Base-by-base conservation (phyloP, 495 filamentous ascomycete species). In the Tuber aestivum region DNA sequence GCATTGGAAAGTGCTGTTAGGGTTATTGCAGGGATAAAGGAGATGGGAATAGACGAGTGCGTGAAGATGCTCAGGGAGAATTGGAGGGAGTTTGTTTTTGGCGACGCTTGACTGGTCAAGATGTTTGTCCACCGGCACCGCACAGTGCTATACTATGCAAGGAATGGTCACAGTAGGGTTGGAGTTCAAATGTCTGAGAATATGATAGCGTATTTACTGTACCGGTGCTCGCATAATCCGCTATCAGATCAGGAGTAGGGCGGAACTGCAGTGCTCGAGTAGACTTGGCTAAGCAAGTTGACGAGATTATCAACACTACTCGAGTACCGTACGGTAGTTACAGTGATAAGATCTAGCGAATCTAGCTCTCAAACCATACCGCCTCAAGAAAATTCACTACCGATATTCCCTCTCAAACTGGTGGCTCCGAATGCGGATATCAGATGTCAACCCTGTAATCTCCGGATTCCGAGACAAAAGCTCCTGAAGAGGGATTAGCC, bases 41-140 rank as follows among this genome's bases (percentile, higher is more conserved):
- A 89, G 21, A 97, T 95, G 94, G 83, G 83, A 12, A 85, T 97
- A 77, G 85, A 89, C 40, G 86, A 93, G 10, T 96, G 95, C 10
- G 87, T 94, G 38, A 85, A 84, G 79, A 87, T 85, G 77, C 84
- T 98, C 68, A 90, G 88, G 23, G 85, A 87, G 40, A 98, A 99
- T 81, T 98, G 93, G 91, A 89, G 85, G 73, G 85, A 86, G 50
- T 98, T 97, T 83, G 87, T 93, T 23, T 94, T 92, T 83, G 94
- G 92, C 14, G 27, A 35, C 56, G 27, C 20, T 35, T 65, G 12
- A 65, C 18, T 2, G 14, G 27, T 14, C 20, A 65, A 10, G 50
- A 27, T 27, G 50, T 27, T 32, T 27, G 50, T 61, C n/a, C n/a
- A n/a, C n/a, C n/a, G n/a, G n/a, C n/a, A n/a, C n/a, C n/a, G 50